Conservation (phyloP, 768 basidiomycete species). For the Russula sp. region DNA sequence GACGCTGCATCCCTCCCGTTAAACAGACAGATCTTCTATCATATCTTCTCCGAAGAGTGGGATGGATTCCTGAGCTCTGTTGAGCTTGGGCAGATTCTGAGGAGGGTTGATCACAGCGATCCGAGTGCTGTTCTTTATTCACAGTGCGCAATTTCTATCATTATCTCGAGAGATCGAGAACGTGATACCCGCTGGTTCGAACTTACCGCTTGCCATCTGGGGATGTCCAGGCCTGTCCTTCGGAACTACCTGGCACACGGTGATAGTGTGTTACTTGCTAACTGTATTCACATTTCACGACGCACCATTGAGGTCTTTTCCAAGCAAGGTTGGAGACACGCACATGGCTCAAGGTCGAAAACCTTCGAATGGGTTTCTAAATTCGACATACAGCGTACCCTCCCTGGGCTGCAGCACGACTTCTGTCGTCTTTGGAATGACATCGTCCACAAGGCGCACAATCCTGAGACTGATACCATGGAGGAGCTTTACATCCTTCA, state of each 20-base stretch:
- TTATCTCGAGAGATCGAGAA: not conserved
- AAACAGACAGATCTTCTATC: not conserved
- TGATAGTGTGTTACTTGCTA: not conserved
- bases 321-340: not conserved
- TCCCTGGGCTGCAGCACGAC: not conserved
- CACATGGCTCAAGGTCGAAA: not conserved
- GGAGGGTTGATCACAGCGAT: not conserved
- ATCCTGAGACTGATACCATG: not conserved
- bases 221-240: not conserved
- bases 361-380: not conserved
- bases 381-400: not conserved
- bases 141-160: not conserved
- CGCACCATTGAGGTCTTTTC: not conserved
- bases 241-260: not conserved
- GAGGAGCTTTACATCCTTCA: not conserved
- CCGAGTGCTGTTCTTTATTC: not conserved
- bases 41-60: slow-evolving; percentile 2
- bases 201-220: not conserved
- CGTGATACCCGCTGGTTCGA: slow-evolving; percentile 1
- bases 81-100: not conserved
- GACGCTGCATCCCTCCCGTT: not conserved
- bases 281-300: not conserved
- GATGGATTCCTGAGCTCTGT: not conserved
- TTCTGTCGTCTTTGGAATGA: slow-evolving; percentile 4
- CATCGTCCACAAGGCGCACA: not conserved